phyloP scores from a whole-genome alignment of 768 basidiomycete genomes.

The Leccinum imitatum region DNA sequence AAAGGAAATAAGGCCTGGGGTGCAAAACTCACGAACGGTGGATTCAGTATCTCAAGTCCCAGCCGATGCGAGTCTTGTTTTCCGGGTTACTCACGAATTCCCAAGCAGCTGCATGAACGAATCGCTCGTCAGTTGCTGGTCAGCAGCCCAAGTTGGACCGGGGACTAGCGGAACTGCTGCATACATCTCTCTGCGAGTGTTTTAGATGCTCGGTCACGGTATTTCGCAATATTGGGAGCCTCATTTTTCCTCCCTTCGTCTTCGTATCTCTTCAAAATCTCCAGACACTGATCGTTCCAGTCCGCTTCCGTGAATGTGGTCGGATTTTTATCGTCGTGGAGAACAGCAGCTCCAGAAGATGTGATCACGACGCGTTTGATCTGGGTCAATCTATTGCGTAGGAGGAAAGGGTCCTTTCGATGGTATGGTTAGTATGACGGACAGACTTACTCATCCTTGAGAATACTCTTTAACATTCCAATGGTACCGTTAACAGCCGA shows the following conservation, averaged over 20 bases:
- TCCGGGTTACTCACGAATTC: constrained; percentile 34
- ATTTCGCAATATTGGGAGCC: constrained; percentile 40
- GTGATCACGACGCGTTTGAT: constrained; percentile 73
- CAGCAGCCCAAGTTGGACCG: background rate
- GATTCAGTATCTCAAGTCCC: constrained; percentile 42
- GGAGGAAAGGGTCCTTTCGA: background rate
- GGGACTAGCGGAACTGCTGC: background rate
- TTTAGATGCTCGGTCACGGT: constrained; percentile 53
- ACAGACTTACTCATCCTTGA: background rate
- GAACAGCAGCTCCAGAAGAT: constrained; percentile 55
- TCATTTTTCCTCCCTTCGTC: constrained; percentile 45
- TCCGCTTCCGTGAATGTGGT: constrained; percentile 46
- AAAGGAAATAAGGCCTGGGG: background rate
- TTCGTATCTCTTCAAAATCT: constrained; percentile 42
- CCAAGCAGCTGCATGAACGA: constrained; percentile 44
- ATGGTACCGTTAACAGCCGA: background rate
- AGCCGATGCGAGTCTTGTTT: constrained; percentile 33
- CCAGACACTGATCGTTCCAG: constrained; percentile 54
- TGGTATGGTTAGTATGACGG: background rate
- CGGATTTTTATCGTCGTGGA: constrained; percentile 28
- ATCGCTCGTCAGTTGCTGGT: background rate
- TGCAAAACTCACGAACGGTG: constrained; percentile 35
- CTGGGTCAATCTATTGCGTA: constrained; percentile 22
- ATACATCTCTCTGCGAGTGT: constrained; percentile 60
- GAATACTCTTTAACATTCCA: background rate